Base-by-base conservation (phyloP, 2,329 filamentous ascomycete species). In the Thielaviopsis populi region DNA sequence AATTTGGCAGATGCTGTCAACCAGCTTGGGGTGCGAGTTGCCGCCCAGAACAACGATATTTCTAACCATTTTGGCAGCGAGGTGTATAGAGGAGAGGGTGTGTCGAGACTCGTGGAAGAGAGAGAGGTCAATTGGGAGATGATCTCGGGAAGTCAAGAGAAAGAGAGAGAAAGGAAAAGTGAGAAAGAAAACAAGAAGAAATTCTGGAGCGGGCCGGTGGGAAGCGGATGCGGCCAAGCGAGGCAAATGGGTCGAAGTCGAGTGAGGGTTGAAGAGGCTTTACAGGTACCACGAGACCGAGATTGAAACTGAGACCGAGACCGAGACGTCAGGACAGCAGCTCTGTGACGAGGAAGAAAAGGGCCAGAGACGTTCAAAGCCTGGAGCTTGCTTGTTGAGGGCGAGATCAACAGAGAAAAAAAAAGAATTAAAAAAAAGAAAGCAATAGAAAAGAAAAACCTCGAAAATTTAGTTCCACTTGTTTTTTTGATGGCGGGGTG, bases 21-120 rank as follows among this genome's bases (percentile, higher is more conserved):
- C 88, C 69, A 97, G 83, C 72, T 87, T 80, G 22, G 91, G 91
- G 78, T 97, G 92, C 71, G 91, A 96, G 74, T 88, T 94, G 67
- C 94, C 92, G 70, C 91, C 90, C 68, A 99, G 85, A 67, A 99
- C 83, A 72, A 96, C 89, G 69, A 99, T 90, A 75, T 96, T 96
- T 74, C 91, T 87, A 69, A 96, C 91, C 91, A 96, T 96, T 67
- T 69, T 74, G 70, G 56, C n/a, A 6, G 27, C 17, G 43, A 4
- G 13, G 5, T 30, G 43, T 8, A 30, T 11, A 33, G 30, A 27
- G 3, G 15, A 27, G n/a, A 8, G 41, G 17, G 24, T 46, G 5
- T 37, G 19, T 3, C 3, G 11, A 27, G 10, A 17, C 46, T 53
- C 33, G 46, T 33, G 24, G n/a, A 48, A 54, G 8, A 62, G 27